Evolutionary conservation across 345 rosid genomes (phyloP).

Genomic region (Orychophragmus violaceus): DNA sequence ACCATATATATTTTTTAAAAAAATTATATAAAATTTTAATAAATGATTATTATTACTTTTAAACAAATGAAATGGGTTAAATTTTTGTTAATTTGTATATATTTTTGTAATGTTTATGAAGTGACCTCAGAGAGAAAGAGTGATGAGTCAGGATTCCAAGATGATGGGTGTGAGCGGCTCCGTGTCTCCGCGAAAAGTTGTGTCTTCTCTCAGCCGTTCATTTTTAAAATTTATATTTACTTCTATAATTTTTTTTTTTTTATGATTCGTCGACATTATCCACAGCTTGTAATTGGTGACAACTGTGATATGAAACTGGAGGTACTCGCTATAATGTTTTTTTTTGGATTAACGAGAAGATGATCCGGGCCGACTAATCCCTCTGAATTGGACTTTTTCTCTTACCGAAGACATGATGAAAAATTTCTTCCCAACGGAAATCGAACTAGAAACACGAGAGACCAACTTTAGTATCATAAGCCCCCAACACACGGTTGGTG

Average conservation of each 20-base stretch:
- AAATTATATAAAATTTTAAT: no score
- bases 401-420: no score
- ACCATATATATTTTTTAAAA: not conserved
- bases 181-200: conserved; percentile 89
- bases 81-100: not conserved
- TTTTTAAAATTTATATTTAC: not conserved
- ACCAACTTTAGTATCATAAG: no score
- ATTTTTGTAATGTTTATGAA: not conserved
- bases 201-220: conserved; percentile 60
- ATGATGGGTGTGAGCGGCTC: conserved; percentile 81
- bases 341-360: no score
- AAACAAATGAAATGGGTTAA: not conserved
- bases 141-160: conserved; percentile 67
- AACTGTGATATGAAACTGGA: conserved; percentile 8
- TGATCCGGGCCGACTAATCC: no score
- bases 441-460: no score
- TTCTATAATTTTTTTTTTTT: not conserved
- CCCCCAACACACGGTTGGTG: no score
- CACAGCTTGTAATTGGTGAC: not conserved
- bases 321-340: no score
- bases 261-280: conserved; percentile 15
- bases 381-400: no score
- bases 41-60: no score
- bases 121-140: conserved; percentile 8
- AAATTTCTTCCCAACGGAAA: no score